Base-by-base conservation (phyloP, 352 stramenopile genomes). In the Phytophthora sp. region DNA sequence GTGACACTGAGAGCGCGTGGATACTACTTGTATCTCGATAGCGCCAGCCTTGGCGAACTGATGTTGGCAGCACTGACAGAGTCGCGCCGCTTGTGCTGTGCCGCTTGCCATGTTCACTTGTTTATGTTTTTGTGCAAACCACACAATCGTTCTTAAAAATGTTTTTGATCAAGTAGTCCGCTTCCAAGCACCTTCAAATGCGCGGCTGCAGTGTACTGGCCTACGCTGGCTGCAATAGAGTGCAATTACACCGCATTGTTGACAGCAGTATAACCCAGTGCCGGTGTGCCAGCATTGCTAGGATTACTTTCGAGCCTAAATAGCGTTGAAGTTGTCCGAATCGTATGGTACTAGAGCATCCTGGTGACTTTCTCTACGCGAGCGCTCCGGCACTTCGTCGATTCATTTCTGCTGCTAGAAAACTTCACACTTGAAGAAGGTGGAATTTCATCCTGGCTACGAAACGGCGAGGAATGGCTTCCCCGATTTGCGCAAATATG, bases 341-440 rank as follows among this genome's bases (percentile, higher is more conserved):
- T 55, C 55, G 20, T 47, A 38, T 63, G 55, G 23, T 11, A 26
- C 20, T 3, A 16, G 29, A 54, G 39, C 39, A 26, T 54, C 30
- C 24, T 33, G 16, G 29, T 53, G 54, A 63, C 55, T 35, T 41
- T 63, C 55, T 63, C 55, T 63, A 27, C n/a, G 41, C 55, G 12
- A 35, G 7, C 15, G 55, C 55, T 63, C 55, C 41, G 55, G 55
- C 42, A 31, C 55, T 63, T 55, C 41, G 18, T 63, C 31, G 38
- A 58, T 58, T 41, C 35, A 30, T 50, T 27, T 35, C 51, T 57
- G 51, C 46, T 45, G 51, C 51, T 8, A 18, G 20, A 29, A 51
- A 53, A 54, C 26, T 63, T 63, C 55, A 63, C 39, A 55, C 55
- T 54, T 63, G 55, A 63, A 55, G 55, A 30, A 53, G 29, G 29